These are phyloP conservation scores for Mycosphaerella sp. DNA, from an alignment of 2,329 filamentous ascomycete genomes.

Conservation along the genomic window DNA sequence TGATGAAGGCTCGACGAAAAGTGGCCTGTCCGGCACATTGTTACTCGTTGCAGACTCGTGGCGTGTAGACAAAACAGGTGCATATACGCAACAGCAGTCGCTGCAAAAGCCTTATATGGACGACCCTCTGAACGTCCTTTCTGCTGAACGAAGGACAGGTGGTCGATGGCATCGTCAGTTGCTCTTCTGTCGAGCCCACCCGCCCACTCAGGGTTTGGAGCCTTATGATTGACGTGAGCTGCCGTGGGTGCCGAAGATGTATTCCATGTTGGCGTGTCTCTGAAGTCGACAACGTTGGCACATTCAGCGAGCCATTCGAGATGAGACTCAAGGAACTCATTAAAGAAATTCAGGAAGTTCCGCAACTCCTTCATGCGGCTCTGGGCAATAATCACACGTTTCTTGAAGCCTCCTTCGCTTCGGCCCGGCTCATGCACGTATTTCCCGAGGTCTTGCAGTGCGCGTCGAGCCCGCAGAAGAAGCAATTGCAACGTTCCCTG, in stretches of 20 bases:
- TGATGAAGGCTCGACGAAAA: neutral
- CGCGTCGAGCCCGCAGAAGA: neutral
- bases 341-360: neutral
- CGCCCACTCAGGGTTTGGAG: neutral
- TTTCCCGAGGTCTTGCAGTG: neutral
- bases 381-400: neutral
- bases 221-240: neutral
- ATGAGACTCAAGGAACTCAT: slow-evolving; percentile 1
- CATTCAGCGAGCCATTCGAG: slow-evolving; percentile 2
- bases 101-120: neutral
- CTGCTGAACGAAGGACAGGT: neutral
- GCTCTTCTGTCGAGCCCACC: neutral
- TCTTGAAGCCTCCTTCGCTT: neutral
- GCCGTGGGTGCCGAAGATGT: neutral
- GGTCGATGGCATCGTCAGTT: neutral
- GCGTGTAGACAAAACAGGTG: neutral
- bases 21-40: neutral
- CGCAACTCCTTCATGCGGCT: neutral
- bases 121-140: neutral
- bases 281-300: neutral
- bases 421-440: neutral
- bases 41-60: neutral
- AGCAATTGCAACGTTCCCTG: neutral
- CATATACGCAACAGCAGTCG: neutral
- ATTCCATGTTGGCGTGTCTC: slow-evolving; percentile 1